These are phyloP conservation scores for Pseudogymnoascus sp. DNA, from an alignment of 2,329 filamentous ascomycete genomes.

Conservation along the genomic window DNA sequence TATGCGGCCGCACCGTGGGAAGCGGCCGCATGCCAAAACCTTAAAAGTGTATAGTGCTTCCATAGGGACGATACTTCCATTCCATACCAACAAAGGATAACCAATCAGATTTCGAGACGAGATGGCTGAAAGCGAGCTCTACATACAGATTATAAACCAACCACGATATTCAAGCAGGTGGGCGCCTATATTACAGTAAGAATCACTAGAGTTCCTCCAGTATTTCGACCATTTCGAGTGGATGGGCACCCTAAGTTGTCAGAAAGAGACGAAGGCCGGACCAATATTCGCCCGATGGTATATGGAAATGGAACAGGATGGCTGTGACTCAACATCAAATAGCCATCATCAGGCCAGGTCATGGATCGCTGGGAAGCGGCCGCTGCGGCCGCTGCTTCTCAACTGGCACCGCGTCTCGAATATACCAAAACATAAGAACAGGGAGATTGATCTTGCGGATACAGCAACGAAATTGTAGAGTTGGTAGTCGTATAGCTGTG, in stretches of 20 bases:
- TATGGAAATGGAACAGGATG: neutral
- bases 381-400: slow-evolving; percentile 1
- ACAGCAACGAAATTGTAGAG: neutral
- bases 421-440: neutral
- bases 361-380: neutral
- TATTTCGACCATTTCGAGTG: neutral
- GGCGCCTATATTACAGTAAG: neutral
- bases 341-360: neutral
- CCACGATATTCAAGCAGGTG: neutral
- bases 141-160: neutral
- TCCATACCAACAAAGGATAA: too few species aligned
- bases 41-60: neutral
- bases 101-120: too few species aligned
- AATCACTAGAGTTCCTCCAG: neutral
- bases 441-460: slow-evolving; percentile 14
- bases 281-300: neutral
- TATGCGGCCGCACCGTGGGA: neutral
- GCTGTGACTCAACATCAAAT: neutral
- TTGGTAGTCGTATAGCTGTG: too few species aligned
- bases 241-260: neutral
- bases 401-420: slow-evolving; percentile 10
- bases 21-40: neutral
- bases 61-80: neutral
- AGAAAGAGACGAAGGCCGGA: neutral
- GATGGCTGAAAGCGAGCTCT: too few species aligned